Percentiles rank a stretch among this genome's conserved stretches.
Evolutionary conservation across 805 yeast species (phyloP).

Genomic region (Cyberlindnera americana): DNA sequence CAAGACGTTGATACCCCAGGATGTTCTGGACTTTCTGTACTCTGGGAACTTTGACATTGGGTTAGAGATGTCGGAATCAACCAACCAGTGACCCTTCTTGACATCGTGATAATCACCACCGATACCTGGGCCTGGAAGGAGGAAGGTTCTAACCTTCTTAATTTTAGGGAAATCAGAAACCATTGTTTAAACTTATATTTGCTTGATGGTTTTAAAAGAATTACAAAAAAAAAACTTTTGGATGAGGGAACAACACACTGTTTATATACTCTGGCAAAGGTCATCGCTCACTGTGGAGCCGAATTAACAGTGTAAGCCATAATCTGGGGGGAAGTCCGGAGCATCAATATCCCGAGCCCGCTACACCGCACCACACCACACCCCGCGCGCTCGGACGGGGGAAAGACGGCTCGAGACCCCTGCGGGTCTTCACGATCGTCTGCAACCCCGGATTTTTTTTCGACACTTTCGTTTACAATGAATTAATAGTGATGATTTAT

Average conservation of each 20-base stretch:
- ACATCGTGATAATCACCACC: slow-evolving; percentile 53
- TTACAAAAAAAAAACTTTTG: too few relatives aligned
- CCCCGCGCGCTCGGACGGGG: too few relatives aligned
- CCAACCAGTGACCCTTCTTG: slow-evolving; percentile 46
- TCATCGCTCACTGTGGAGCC: too few relatives aligned
- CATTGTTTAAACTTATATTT: slow-evolving; percentile 13
- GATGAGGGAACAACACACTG: not conserved
- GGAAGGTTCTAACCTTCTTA: slow-evolving; percentile 39
- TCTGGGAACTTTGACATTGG: slow-evolving; percentile 48
- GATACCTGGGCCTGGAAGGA: slow-evolving; percentile 41
- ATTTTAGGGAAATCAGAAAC: slow-evolving; percentile 40
- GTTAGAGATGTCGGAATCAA: slow-evolving; percentile 43
- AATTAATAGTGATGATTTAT: not conserved
- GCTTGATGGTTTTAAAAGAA: too few relatives aligned
- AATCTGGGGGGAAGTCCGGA: slow-evolving; percentile 1
- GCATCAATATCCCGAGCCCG: slow-evolving; percentile 1
- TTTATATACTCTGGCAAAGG: not conserved
- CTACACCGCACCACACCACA: slow-evolving; percentile 2
- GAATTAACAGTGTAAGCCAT: too few relatives aligned
- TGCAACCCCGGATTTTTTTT: not conserved
- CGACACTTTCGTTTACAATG: not conserved
- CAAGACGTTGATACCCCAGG: slow-evolving; percentile 49
- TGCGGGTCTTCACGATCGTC: too few relatives aligned
- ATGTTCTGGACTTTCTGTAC: slow-evolving; percentile 41
- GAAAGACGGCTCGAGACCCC: too few relatives aligned